These are phyloP conservation scores for Cutaneotrichosporon sp. DNA, from an alignment of 1,284 basidiomycete species.

Conservation along the genomic window DNA sequence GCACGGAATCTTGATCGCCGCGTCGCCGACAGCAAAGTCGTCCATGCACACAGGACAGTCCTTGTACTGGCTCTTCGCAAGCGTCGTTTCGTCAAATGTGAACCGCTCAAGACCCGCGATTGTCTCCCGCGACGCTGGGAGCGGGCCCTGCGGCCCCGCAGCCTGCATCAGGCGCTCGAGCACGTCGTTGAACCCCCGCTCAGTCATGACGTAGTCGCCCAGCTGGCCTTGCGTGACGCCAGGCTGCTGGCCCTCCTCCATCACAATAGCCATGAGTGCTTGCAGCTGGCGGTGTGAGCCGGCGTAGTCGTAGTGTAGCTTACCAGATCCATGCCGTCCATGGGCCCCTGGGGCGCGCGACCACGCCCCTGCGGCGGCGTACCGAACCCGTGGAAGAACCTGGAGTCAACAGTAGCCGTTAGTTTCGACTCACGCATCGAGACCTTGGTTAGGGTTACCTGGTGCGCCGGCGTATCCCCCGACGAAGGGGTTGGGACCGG, in stretches of 20 bases:
- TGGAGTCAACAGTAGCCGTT: conserved; percentile 1
- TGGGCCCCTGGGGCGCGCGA: not conserved
- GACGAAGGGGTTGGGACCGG: conserved; percentile 6
- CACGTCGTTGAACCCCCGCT: conserved; percentile 41
- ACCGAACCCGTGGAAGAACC: conserved; percentile 32
- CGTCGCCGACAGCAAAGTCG: conserved; percentile 38
- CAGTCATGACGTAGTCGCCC: conserved; percentile 45
- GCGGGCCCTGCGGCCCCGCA: conserved; percentile 43
- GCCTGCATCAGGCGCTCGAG: conserved; percentile 46
- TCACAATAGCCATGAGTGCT: conserved; percentile 29
- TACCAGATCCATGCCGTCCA: too few species aligned
- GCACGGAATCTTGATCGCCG: conserved; percentile 42
- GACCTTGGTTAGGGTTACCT: conserved; percentile 5
- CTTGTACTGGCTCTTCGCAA: conserved; percentile 38
- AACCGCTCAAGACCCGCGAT: conserved; percentile 43
- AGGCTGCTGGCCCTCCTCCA: conserved; percentile 23
- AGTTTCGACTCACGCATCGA: conserved; percentile 8
- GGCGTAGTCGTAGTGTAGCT: too few species aligned
- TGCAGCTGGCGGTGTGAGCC: conserved; percentile 34
- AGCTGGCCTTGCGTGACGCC: conserved; percentile 23
- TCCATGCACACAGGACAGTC: conserved; percentile 47
- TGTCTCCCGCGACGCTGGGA: conserved; percentile 41
- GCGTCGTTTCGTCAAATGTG: conserved; percentile 32
- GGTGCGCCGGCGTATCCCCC: conserved; percentile 11
- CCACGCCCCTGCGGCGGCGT: conserved; percentile 7